Evolutionary conservation across 495 filamentous ascomycete genomes (phyloP), one percentile per base, ranked within the genome.

Genomic region (Friedmanniomyces endolithicus): DNA sequence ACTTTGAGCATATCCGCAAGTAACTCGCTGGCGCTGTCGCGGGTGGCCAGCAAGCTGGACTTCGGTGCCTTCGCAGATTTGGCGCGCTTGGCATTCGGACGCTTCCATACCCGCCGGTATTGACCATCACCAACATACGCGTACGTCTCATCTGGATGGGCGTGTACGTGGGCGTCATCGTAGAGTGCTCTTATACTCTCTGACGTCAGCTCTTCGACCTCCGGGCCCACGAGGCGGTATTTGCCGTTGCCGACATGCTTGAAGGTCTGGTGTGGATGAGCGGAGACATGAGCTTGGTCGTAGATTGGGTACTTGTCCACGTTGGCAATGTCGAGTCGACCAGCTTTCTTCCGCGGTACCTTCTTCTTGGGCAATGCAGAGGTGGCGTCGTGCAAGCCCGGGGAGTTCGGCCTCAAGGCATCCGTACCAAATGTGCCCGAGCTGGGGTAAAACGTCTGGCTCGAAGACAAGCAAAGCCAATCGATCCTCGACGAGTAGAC

Each of bases 401-500:
- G n/a, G n/a, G n/a, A n/a, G n/a, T n/a, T n/a, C n/a, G n/a, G n/a
- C n/a, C n/a, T n/a, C n/a, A n/a, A n/a, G n/a, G n/a, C n/a, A n/a
- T 16, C 33, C 14, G 48, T 53, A 33, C 50, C 50, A 35, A 44
- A 53, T 4, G 50, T 53, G 35, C 50, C 40, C 4, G 35, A 24
- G 6, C 12, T n/a, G 45, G 22, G 4, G 35, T 53, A 16, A 19
- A 25, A 25, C 8, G 17, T 23, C 12, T 50, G 22, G 22, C 12
- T 34, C 7, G 22, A n/a, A 9, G 47, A 50, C 7, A 16, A 34
- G 12, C 14, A 31, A 12, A 27, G 16, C 27, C 47, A 48, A 8
- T 45, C 41, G 41, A n/a, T n/a, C n/a, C n/a, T n/a, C n/a, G n/a
- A n/a, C n/a, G n/a, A n/a, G n/a, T n/a, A n/a, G n/a, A n/a, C n/a